Conservation (phyloP, 1,284 basidiomycete species). For the Retiboletus fuscus region DNA sequence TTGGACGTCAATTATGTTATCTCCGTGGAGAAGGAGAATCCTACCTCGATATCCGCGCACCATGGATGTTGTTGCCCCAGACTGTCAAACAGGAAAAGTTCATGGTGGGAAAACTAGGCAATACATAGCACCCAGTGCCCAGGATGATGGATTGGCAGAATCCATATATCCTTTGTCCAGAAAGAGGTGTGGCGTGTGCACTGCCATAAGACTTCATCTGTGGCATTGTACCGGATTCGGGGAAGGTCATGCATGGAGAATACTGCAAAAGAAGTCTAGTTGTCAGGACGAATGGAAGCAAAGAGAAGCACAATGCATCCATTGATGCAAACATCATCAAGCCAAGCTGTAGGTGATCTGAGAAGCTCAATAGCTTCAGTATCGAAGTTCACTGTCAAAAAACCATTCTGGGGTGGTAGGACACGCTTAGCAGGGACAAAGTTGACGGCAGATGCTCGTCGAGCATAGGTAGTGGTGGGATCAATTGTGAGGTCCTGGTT, state of each 20-base stretch:
- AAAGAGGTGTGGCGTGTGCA: constrained; percentile 4
- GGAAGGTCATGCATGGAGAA: constrained; percentile 29
- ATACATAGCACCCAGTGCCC: constrained; percentile 33
- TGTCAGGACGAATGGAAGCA: not conserved
- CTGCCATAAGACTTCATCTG: constrained; percentile 28
- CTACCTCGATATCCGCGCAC: constrained; percentile 19
- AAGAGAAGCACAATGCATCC: constrained; percentile 21
- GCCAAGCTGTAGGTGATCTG: constrained; percentile 7
- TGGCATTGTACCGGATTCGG: constrained; percentile 1
- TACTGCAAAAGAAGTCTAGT: not conserved
- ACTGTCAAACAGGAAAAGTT: constrained; percentile 31
- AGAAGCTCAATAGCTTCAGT: constrained; percentile 14
- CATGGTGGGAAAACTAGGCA: not conserved
- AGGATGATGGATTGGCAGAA: constrained; percentile 29
- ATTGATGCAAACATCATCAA: constrained; percentile 32
- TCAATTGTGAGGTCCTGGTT: too few species aligned
- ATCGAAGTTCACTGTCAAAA: constrained; percentile 18
- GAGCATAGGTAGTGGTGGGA: too few species aligned
- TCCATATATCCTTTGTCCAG: constrained; percentile 26
- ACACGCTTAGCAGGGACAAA: not conserved
- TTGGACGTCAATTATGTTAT: not conserved
- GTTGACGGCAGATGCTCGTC: too few species aligned
- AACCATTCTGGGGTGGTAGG: not conserved
- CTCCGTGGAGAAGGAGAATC: too few species aligned
- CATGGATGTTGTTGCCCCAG: constrained; percentile 19